Percentiles rank a stretch among this genome's conserved stretches.
Evolutionary conservation across 2,329 filamentous ascomycete species (phyloP).

Genomic region (Aureobasidium zeae): DNA sequence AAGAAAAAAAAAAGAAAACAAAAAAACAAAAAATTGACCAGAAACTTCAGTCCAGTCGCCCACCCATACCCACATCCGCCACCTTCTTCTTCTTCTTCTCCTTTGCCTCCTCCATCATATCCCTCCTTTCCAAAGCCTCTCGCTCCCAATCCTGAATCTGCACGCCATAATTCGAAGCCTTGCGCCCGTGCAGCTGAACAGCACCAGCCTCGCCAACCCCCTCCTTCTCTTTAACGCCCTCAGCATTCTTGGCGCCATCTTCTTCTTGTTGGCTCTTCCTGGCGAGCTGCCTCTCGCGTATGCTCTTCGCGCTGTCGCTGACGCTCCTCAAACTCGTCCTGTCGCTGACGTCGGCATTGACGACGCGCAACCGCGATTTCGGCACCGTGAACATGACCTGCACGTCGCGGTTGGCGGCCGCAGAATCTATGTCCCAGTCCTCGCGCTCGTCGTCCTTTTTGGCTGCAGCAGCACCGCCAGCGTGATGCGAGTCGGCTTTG

Average conservation of each 20-base stretch:
- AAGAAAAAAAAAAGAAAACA: neutral
- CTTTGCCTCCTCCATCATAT: slow-evolving; percentile 3
- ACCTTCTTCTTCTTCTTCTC: neutral
- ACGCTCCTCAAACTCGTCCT: slow-evolving; percentile 29
- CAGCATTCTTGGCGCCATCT: no score
- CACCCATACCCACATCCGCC: neutral
- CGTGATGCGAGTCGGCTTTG: no score
- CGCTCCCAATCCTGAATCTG: slow-evolving; percentile 14
- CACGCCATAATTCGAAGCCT: slow-evolving; percentile 8
- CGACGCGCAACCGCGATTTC: slow-evolving; percentile 75
- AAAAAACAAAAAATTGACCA: no score
- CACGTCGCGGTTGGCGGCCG: slow-evolving; percentile 39
- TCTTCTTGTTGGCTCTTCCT: neutral
- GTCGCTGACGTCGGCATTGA: slow-evolving; percentile 63
- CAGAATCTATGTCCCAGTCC: slow-evolving; percentile 44
- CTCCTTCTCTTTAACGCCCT: no score
- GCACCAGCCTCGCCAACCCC: neutral
- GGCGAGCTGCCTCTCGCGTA: slow-evolving; percentile 1
- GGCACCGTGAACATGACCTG: slow-evolving; percentile 83
- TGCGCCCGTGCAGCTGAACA: slow-evolving; percentile 5
- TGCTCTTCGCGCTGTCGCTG: slow-evolving; percentile 23
- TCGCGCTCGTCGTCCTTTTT: slow-evolving; percentile 28
- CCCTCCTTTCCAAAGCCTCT: slow-evolving; percentile 11
- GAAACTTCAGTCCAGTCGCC: no score
- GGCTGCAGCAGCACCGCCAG: no score